Base-by-base conservation (phyloP, 177 flowering plant species). In the Tripterygium wilfordii region DNA sequence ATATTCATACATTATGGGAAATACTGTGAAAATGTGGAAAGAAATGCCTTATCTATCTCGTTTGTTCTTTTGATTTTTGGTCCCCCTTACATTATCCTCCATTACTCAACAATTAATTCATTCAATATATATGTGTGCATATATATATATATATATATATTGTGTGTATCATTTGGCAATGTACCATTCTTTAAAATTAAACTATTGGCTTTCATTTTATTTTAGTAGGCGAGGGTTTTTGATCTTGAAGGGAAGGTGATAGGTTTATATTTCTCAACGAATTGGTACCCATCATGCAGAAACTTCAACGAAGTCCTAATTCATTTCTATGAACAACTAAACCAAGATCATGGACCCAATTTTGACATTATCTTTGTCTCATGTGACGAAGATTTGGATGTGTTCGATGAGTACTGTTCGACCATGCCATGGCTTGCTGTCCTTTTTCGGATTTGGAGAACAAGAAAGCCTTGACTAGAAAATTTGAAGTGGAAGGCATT, bases 221-320 rank as follows among this genome's bases (percentile, higher is more conserved):
- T 36, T 5, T 14, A 5, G n/a, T 66, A 87, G 96, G 88, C 82
- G 51, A 74, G 78, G 51, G 60, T 79, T 27, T 70, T 74, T 8
- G 77, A 69, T 15, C 75, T 87, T 36, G 69, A 83, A 42, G 82
- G 71, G 45, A 80, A 77, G 55, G 68, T 76, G 1, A 41, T 79
- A n/a, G 96, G 89, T 12, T 61, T 87, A n/a, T 83, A 78, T 62
- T 87, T 87, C 65, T 66, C 89, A 2, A 91, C 96, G 13, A 87
- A 83, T 48, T 87, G 96, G 96, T 71, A 79, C 51, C 64, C 59
- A 1, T 74, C 74, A 21, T 87, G 91, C 44, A 59, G 58, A 26
- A 58, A 57, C 27, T 83, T 83, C 71, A 83, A 64, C 20, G 54
- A 63, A 5, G 46, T 75, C 10, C 62, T 87, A 2, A 40, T 54